Evolutionary conservation across 768 basidiomycete species (phyloP), one percentile per base, ranked within the genome.

Genomic region (Auriculariales sp.): DNA sequence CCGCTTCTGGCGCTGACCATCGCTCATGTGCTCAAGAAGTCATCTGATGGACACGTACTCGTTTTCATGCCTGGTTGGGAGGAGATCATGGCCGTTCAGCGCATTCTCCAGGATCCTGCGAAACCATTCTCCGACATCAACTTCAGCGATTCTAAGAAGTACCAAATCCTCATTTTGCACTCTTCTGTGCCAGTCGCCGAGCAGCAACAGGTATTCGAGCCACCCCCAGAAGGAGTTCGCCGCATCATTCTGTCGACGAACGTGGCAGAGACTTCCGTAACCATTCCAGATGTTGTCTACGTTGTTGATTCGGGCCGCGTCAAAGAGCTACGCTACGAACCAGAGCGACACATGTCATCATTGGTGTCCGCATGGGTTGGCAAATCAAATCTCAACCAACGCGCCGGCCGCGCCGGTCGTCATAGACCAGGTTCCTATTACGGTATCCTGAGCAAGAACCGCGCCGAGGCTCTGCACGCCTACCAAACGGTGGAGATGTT

Each of bases 401-500:
- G 93, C 55, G 92, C 83, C 10, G 91, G 92, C 36, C 82, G 93
- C 54, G 93, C 92, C 3, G 93, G 93, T 36, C 79, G 92, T 46
- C 91, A 94, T 65, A 71, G 92, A 25, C 69, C 85, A 4, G 93
- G 93, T 61, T 83, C 90, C 60, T 98, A 97, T 65, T 95, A 74
- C 61, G 89, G 90, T 31, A 74, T 97, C 45, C 63, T 95, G 27
- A 74, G 87, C 46, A 72, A 72, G 51, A 64, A 67, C 12, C 79
- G 81, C 48, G 75, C 81, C 2, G 66, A 67, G 14, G 64, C 68
- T 10, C 70, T 97, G 44, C 71, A 78, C 47, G 74, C 85, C 25
- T 82, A 94, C 59, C 90, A 92, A 62, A 81, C 81, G 1, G 93
- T 95, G 31, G 93, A 95, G 68, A 97, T 97, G 91, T 89, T 89